Evolutionary conservation across 1,284 basidiomycete species (phyloP), one percentile per base, ranked within the genome.

Genomic region (Xanthoconium separans): DNA sequence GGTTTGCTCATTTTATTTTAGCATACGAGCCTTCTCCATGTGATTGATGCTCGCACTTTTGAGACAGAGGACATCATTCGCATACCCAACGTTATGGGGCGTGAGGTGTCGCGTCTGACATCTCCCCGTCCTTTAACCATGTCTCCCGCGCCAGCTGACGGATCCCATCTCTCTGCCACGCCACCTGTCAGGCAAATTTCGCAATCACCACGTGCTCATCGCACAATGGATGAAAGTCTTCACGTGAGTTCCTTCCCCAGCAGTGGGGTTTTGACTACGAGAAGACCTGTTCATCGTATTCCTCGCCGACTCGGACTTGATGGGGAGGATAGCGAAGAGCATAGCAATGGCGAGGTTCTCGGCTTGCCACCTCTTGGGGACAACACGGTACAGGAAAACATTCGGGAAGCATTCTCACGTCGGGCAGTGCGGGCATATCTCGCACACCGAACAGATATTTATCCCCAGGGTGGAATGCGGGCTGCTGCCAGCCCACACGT

Each of bases 1-100:
- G 16, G 15, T 31, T 45, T 48, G n/a, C 50, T 68, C 22, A 70
- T 50, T 7, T 48, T 33, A 54, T 16, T 53, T 34, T 60, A 92
- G 85, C 91, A 93, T 62, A 89, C 89, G 0, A 85, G 80, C 13
- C 68, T 85, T 27, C 62, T 93, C 1, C 91, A 93, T 63, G 75
- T 92, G 53, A 73, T 93, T 39, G 91, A 93, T 62, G 89, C 90
- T 5, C 79, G 84, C 42, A 92, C 89, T 0, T 93, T 92, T 60
- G 86, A 90, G 61, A 79, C 79, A 4, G 83, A 89, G 58, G 83
- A 91, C 58, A 78, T 88, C 24, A 68, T 93, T 31, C 79, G 77
- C 50, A 77, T 91, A 43, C 88, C 89, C 5, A 63, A 65, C 20
- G 61, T 75, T 27, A 44, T 24, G 12, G 49, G 58, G 49, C 68